phyloP scores from a whole-genome alignment of 2,329 filamentous ascomycete genomes.

The Leptographium lundbergii region DNA sequence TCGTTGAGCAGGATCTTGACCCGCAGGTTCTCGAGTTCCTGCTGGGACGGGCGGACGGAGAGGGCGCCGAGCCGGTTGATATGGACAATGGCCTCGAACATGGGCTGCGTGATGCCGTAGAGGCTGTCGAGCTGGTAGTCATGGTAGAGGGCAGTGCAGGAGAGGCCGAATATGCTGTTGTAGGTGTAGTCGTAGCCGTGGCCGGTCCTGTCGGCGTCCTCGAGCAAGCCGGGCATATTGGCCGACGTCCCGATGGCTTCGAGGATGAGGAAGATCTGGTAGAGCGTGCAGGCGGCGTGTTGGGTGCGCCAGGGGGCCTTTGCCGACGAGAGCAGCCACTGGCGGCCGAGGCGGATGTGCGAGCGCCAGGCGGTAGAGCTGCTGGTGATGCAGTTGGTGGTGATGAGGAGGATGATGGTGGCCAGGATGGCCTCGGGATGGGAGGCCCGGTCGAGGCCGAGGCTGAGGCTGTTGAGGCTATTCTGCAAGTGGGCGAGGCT shows the following conservation, averaged over 20 bases:
- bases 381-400: background rate
- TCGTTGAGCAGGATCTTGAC: constrained; percentile 2
- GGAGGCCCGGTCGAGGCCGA: background rate
- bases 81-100: constrained; percentile 4
- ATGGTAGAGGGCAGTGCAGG: background rate
- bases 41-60: background rate
- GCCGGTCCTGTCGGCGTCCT: background rate
- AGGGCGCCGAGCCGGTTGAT: background rate
- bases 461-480: background rate
- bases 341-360: background rate
- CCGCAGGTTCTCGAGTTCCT: constrained; percentile 2
- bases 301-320: background rate
- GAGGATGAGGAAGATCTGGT: constrained; percentile 1
- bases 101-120: constrained; percentile 1
- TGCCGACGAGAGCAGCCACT: background rate
- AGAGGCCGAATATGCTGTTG: constrained; percentile 1
- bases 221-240: background rate
- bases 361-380: background rate
- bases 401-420: background rate
- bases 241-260: background rate
- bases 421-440: background rate
- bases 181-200: background rate
- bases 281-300: background rate
- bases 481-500: background rate
- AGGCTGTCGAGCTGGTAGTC: constrained; percentile 2